phyloP scores from a whole-genome alignment of 257 asterid species.

The Capsicum pubescens region DNA sequence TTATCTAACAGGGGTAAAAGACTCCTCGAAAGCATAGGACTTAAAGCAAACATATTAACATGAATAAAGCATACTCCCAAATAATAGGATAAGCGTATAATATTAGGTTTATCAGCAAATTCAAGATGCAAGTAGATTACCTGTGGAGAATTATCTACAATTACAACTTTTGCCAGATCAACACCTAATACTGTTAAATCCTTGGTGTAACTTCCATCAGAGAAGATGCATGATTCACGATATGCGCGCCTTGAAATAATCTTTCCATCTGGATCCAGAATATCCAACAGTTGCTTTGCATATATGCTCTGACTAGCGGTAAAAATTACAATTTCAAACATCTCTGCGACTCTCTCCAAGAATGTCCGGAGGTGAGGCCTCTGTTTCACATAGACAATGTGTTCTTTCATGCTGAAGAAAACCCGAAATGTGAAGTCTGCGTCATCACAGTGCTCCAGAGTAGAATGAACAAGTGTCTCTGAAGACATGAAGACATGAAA shows the following conservation, averaged over 20 bases:
- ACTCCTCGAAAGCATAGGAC: not conserved
- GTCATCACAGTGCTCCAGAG: slow-evolving; percentile 72
- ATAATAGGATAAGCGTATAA: not conserved
- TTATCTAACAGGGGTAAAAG: not conserved
- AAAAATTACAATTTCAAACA: slow-evolving; percentile 87
- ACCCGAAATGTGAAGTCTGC: slow-evolving; percentile 94
- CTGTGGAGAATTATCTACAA: slow-evolving; percentile 95
- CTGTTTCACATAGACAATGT: slow-evolving; percentile 75
- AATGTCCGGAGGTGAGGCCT: slow-evolving; percentile 85
- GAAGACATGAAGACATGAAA: slow-evolving; percentile 55
- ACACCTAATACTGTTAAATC: slow-evolving; percentile 94
- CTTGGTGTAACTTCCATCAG: slow-evolving; percentile 75
- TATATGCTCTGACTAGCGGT: slow-evolving; percentile 99
- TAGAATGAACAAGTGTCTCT: slow-evolving; percentile 98
- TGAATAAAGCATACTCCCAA: slow-evolving; percentile 9
- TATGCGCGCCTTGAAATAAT: slow-evolving; percentile 81
- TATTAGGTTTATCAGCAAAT: slow-evolving; percentile 8
- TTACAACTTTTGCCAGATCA: slow-evolving; percentile 90
- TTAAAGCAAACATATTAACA: not conserved
- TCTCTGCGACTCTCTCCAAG: slow-evolving; percentile 79
- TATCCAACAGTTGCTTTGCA: slow-evolving; percentile 80
- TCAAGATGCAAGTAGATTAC: slow-evolving; percentile 44
- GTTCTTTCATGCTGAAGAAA: slow-evolving; percentile 86
- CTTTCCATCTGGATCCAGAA: slow-evolving; percentile 87
- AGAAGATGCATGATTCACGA: slow-evolving; percentile 89